phyloP scores from a whole-genome alignment of 2,329 filamentous ascomycete genomes.

The Hymenotorrendiella dingleyae region DNA sequence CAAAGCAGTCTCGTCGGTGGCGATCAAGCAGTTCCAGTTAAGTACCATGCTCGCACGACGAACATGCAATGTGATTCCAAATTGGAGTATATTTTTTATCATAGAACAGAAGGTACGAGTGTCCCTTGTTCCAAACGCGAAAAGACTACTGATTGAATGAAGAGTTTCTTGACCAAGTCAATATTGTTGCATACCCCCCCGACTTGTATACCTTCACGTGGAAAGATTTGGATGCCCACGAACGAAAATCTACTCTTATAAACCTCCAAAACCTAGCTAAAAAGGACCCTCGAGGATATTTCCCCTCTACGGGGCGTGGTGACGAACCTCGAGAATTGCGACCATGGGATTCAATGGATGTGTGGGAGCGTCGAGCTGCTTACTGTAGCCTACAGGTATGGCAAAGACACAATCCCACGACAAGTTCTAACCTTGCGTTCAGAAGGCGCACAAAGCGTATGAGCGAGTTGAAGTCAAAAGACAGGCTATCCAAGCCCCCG shows the following conservation, averaged over 20 bases:
- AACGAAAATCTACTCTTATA: too few species aligned
- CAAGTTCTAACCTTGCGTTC: too few species aligned
- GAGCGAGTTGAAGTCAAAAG: conserved; percentile 1
- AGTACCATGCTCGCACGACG: neutral
- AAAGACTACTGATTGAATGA: too few species aligned
- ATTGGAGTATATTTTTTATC: neutral
- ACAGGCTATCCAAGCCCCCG: neutral
- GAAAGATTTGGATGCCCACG: neutral
- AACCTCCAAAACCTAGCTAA: too few species aligned
- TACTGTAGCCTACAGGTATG: conserved; percentile 7
- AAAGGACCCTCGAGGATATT: too few species aligned
- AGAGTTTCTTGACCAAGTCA: neutral
- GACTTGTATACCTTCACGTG: conserved; percentile 5
- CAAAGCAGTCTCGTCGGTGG: conserved; percentile 1
- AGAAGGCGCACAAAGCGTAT: too few species aligned
- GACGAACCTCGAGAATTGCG: conserved; percentile 3
- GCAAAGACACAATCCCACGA: too few species aligned
- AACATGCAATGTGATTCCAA: neutral
- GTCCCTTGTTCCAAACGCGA: too few species aligned
- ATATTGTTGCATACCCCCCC: conserved; percentile 4
- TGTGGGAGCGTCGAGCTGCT: neutral
- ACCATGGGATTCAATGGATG: conserved; percentile 4
- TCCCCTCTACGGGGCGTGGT: too few species aligned
- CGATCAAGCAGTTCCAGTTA: neutral
- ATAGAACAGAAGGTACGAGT: conserved; percentile 8